Conservation (phyloP, 179 eudicot genomes). For the Carnegiea gigantea region DNA sequence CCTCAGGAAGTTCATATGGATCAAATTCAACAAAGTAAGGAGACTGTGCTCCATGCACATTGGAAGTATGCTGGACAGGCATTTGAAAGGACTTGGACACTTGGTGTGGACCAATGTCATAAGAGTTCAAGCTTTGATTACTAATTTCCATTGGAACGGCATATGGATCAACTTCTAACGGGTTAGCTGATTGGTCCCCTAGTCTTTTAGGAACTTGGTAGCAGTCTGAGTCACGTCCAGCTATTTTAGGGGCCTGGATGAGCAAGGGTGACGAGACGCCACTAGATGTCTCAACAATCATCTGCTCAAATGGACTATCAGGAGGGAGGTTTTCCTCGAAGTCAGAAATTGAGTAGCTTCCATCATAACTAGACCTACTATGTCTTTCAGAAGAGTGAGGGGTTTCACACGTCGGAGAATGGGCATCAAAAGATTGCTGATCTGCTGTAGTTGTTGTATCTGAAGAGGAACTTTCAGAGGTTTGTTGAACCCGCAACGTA, state of each 20-base stretch:
- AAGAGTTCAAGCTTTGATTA: slow-evolving; percentile 16
- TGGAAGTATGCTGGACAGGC: slow-evolving; percentile 10
- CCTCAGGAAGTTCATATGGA: slow-evolving; percentile 27
- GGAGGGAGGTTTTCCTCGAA: slow-evolving; percentile 32
- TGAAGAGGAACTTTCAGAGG: slow-evolving; percentile 39
- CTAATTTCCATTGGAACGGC: slow-evolving; percentile 17
- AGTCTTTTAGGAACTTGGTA: slow-evolving; percentile 12
- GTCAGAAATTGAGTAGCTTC: slow-evolving; percentile 37
- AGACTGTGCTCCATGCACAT: slow-evolving; percentile 22
- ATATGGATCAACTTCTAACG: slow-evolving; percentile 22
- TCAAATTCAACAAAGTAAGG: slow-evolving; percentile 31
- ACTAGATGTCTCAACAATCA: slow-evolving; percentile 27
- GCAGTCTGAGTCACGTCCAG: slow-evolving; percentile 3
- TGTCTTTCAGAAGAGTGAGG: slow-evolving; percentile 39
- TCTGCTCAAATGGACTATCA: slow-evolving; percentile 16
- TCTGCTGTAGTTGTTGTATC: slow-evolving; percentile 29
- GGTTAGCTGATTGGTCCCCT: slow-evolving; percentile 12
- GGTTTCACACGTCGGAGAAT: slow-evolving; percentile 24
- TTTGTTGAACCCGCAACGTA: slow-evolving; percentile 32
- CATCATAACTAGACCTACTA: slow-evolving; percentile 38
- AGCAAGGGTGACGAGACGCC: slow-evolving; percentile 28
- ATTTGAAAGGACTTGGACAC: slow-evolving; percentile 21
- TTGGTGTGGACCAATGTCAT: slow-evolving; percentile 18
- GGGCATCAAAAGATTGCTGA: slow-evolving; percentile 21
- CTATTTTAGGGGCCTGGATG: slow-evolving; percentile 19